Conservation (phyloP, 139 green algal species). For the Picochlorum sp. region DNA sequence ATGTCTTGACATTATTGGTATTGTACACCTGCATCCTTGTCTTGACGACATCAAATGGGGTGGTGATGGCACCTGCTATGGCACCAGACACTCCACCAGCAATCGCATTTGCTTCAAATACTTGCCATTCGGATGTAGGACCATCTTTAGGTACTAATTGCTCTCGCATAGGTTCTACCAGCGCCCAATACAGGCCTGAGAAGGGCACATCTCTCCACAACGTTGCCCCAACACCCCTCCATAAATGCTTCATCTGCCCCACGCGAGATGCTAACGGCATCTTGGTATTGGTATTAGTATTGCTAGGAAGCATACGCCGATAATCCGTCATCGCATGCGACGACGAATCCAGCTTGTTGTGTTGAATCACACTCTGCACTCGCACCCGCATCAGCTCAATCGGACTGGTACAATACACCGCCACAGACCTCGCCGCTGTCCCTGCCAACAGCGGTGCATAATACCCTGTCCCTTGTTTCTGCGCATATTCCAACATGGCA, state of each 20-base stretch:
- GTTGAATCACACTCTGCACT: constrained; percentile 50
- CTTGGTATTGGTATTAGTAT: too few species aligned
- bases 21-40: constrained; percentile 65
- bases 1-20: constrained; percentile 17
- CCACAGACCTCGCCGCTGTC: constrained; percentile 43
- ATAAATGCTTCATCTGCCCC: constrained; percentile 40
- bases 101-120: constrained; percentile 51
- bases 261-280: background rate
- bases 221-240: constrained; percentile 68
- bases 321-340: too few species aligned
- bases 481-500: constrained; percentile 37
- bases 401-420: constrained; percentile 66
- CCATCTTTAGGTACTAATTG: constrained; percentile 23
- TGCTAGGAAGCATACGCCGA: too few species aligned
- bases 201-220: constrained; percentile 89
- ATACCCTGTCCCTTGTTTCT: constrained; percentile 5
- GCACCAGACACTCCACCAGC: constrained; percentile 59
- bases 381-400: constrained; percentile 76
- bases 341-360: too few species aligned
- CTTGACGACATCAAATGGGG: constrained; percentile 95
- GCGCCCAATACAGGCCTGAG: constrained; percentile 85
- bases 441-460: constrained; percentile 60
- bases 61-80: constrained; percentile 74
- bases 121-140: constrained; percentile 19
- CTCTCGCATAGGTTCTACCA: constrained; percentile 70